Evolutionary conservation across 2,329 filamentous ascomycete species (phyloP), one percentile per base, ranked within the genome.

Genomic region (Nothophaeocryptopus gaeumannii): DNA sequence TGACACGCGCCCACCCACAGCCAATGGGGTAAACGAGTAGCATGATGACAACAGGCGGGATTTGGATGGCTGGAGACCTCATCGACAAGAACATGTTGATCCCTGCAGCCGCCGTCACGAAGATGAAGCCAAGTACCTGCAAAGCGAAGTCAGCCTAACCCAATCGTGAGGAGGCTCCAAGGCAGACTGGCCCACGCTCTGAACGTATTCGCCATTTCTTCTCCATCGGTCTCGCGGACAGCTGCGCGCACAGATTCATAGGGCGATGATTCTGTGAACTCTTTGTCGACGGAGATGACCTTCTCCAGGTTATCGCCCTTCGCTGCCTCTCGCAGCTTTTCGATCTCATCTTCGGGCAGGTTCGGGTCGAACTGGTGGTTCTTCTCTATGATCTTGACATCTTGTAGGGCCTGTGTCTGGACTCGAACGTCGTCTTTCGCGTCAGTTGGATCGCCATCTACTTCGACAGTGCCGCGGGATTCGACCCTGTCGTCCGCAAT

Each of bases 61-160:
- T 92, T 51, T 85, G 86, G 69, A 95, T 88, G 69, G 88, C 93
- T 31, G 89, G 89, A 76, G 92, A 93, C 80, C 89, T 80, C 68
- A 95, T 76, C 39, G 88, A 91, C 74, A 95, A 93, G 73, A 95
- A 93, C 40, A 95, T 74, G 69, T 92, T 93, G 34, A 66, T 34
- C 2, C 68, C 73, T 10, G 67, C 69, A 1, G 68, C 69, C 12
- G 72, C 46, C 0, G 72, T 75, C 9, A 74, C 71, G 40, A 75
- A 74, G 29, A 73, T 50, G 62, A 75, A 66, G 26, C 72, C 72
- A 35, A 38, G 39, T 15, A 36, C 29, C 38, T 40, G 8, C 7
- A 16, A 26, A 26, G 20, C 20, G 20, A 26, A 26, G 20, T 26
- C 20, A 26, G 20, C 20, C 20, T 26, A 26, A 26, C 20, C 20